Evolutionary conservation across 1,139 yeast genomes (phyloP), one percentile per base, ranked within the genome.

Genomic region (Sugiyamaella grinbergsii): DNA sequence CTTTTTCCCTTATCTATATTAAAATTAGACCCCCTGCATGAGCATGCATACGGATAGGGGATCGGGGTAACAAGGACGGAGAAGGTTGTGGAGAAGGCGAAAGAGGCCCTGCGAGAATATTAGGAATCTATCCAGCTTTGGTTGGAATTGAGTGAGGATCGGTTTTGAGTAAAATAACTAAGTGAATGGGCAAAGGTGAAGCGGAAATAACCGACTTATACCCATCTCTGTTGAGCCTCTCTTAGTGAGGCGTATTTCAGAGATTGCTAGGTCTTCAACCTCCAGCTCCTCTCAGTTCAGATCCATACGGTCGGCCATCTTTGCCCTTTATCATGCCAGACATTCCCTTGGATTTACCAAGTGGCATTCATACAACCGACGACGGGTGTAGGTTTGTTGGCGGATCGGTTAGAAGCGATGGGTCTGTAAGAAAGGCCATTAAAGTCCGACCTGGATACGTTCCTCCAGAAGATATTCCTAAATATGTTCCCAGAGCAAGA

Each of bases 371-470:
- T n/a, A 50, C 52, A 6, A 53, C 51, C 6, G 57, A 54, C 6
- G 65, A 63, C 22, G 68, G 66, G 2, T 42, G 58, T 5, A 45
- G 64, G 23, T 57, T 49, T 32, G 62, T 61, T 2, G 69, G 69
- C 7, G 69, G 69, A 8, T 52, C 69, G 0, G 56, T 63, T 18
- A 62, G 77, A 28, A 54, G 69, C 11, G 77, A 74, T 58, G 78
- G 77, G 0, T 54, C 74, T 0, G 65, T 67, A 23, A 54, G 77
- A 32, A 67, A 65, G 48, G 56, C 59, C 4, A 54, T 68, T 19
- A 69, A 64, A 42, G 65, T 73, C 10, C 58, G 74, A 20, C 74
- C 74, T 0, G 77, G 77, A 0, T 74, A 52, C 51, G 57, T 62
- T 1, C 74, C 76, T 4, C 52, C 54, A 10, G 77, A 72, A 38